Evolutionary conservation across 2,329 filamentous ascomycete genomes (phyloP), one percentile per base, ranked within the genome.

Genomic region (Microcyclosporella mali): DNA sequence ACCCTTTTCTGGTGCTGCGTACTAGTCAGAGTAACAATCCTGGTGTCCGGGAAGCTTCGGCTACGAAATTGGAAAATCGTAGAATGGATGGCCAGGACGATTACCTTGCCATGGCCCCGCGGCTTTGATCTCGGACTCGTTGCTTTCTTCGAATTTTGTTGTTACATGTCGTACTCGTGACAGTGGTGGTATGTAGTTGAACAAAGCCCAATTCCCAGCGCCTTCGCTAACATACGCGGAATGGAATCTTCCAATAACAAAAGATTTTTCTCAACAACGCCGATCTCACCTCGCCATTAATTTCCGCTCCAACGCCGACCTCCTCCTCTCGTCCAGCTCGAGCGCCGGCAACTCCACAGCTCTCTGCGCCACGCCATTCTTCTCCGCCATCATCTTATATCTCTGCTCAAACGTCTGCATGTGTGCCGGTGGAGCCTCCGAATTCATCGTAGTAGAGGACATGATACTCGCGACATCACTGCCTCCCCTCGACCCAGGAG

Each of bases 381-480:
- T 39, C 18, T 39, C 40, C 12, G 40, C 35, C 40, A 37, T 47
- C 11, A 36, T 12, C 33, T 47, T 40, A 34, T 41, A 47, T 17
- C 40, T 19, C n/a, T 45, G 33, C 27, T 33, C 21, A 17, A 41
- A 45, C 11, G 16, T 41, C 4, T 47, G 44, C 40, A 47, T 36
- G 14, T 31, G 28, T 28, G 18, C 43, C n/a, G 43, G 43, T 15
- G 34, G 30, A 8, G 28, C 28, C 28, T 9, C 8, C 9, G 28
- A 29, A n/a, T 34, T 31, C 27, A 17, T 37, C 12, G 15, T 30
- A n/a, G 25, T 12, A n/a, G 17, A n/a, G 1, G 17, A 19, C 6
- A 30, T 28, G 7, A 29, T 25, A 18, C 27, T 17, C 15, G 17
- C 35, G 4, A 43, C n/a, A 12, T 39, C 36, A 19, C 41, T 44